Conservation (phyloP, 768 basidiomycete species). For the Peribolospora kevripleyi region DNA sequence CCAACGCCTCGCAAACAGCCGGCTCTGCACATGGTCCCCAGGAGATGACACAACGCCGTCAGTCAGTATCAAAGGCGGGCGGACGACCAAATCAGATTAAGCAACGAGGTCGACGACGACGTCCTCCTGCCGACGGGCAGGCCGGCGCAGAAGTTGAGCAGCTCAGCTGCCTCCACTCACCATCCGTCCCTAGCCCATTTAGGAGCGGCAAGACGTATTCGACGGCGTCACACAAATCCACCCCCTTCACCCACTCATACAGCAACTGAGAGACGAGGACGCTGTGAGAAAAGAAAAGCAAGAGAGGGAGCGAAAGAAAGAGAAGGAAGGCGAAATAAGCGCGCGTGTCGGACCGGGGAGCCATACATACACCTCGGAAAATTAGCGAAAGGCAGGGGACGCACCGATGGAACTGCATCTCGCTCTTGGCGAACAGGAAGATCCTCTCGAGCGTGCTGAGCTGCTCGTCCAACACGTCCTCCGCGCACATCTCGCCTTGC, state of each 20-base stretch:
- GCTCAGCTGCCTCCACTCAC: slow-evolving; percentile 22
- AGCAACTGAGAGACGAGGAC: slow-evolving; percentile 67
- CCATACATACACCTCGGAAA: no score
- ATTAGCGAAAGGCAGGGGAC: background rate
- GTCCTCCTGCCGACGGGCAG: slow-evolving; percentile 5
- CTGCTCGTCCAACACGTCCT: slow-evolving; percentile 43
- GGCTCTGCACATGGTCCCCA: slow-evolving; percentile 33
- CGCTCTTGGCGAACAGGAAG: slow-evolving; percentile 10
- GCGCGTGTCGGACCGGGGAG: background rate
- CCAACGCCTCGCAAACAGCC: slow-evolving; percentile 63
- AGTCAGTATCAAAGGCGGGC: no score
- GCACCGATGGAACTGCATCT: slow-evolving; percentile 6
- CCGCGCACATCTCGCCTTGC: slow-evolving; percentile 1
- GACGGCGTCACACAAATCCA: slow-evolving; percentile 64
- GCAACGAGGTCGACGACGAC: slow-evolving; percentile 11
- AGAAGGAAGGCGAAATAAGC: background rate
- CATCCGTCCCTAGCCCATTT: slow-evolving; percentile 55
- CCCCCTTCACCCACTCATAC: slow-evolving; percentile 44
- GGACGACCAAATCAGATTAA: no score
- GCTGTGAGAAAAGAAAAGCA: slow-evolving; percentile 18
- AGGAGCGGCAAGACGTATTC: slow-evolving; percentile 86
- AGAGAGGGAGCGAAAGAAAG: background rate
- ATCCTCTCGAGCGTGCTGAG: slow-evolving; percentile 71
- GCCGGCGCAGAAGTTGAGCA: no score
- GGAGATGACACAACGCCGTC: no score